Percentiles rank a stretch among this genome's conserved stretches.
Conservation (phyloP, 192 early-diverging fungal genomes). For the Backusella liffmaniae region DNA sequence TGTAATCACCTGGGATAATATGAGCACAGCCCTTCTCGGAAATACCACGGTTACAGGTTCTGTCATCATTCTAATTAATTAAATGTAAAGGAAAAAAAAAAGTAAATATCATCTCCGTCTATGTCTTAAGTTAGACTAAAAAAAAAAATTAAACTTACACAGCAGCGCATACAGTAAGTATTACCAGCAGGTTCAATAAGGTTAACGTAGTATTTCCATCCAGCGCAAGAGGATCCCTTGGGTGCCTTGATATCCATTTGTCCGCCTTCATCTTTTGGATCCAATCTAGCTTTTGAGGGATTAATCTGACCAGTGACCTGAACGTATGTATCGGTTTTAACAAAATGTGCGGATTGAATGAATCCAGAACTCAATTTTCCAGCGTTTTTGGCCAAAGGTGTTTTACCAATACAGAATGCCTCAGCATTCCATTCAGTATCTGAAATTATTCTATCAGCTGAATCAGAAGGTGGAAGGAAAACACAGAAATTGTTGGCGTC, state of each 20-base stretch:
- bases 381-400: conserved; percentile 35
- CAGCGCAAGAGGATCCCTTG: conserved; percentile 40
- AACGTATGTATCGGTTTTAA: conserved; percentile 40
- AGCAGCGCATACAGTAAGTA: conserved; percentile 54
- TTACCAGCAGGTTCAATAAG: conserved; percentile 49
- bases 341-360: conserved; percentile 47
- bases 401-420: conserved; percentile 43
- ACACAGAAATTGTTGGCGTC: conserved; percentile 37
- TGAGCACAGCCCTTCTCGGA: conserved; percentile 42
- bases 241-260: conserved; percentile 51
- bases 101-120: not conserved
- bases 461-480: conserved; percentile 45
- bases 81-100: not conserved
- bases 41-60: conserved; percentile 44
- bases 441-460: conserved; percentile 34
- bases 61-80: conserved; percentile 27
- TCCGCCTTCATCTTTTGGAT: conserved; percentile 42
- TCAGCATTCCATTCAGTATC: conserved; percentile 42
- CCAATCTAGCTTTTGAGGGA: conserved; percentile 29
- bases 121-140: not conserved
- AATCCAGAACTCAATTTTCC: conserved; percentile 43
- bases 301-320: conserved; percentile 55
- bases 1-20: conserved; percentile 49
- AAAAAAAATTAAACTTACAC: conserved; percentile 23
- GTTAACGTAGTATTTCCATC: conserved; percentile 50